Evolutionary conservation across 164 flowering plant species (phyloP), one percentile per base, ranked within the genome.

Genomic region (Kingdonia uniflora): DNA sequence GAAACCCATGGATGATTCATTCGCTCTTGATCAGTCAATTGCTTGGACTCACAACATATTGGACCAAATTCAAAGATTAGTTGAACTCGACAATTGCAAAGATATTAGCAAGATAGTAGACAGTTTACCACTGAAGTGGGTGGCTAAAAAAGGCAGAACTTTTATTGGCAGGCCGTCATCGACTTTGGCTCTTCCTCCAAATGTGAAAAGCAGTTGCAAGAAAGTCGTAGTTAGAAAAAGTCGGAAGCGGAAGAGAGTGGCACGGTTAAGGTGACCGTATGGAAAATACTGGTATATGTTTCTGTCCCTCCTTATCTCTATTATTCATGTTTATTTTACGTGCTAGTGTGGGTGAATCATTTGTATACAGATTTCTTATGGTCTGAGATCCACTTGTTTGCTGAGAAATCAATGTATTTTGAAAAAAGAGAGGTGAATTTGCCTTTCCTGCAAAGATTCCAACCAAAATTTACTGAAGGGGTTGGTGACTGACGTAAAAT

Each of bases 1-100:
- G 54, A 74, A 68, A 52, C 97, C 95, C 5, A 49, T 75, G 71
- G 99, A 86, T 70, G 95, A 82, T 71, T 82, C 99, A 40, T 47
- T 86, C 45, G 69, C 68, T 17, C 68, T 88, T 49, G 99, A 92
- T 69, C 72, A 67, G 63, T 73, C 95, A 10, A 64, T 78, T 60
- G 97, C 95, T 6, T 84, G 84, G 92, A 65, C 83, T 12, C 58
- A 67, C 29, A 84, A 73, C 61, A 80, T 92, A 72, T 80, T 76
- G 52, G 87, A 81, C 60, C 87, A 81, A 56, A 73, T 86, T 26
- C 76, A 74, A 57, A 79, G 76, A 51, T 74, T 86, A 10, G 95
- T 82, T 42, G 95, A 88, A 51, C 57, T 92, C 45, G 72, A 74
- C 47, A 59, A 52, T 56, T 61, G 84, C 1, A 62, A 70, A 40